Percentiles rank a stretch among this genome's conserved stretches.
These are phyloP conservation scores for Cicer chorassanicum DNA, from an alignment of 306 rosid genomes.

Conservation along the genomic window DNA sequence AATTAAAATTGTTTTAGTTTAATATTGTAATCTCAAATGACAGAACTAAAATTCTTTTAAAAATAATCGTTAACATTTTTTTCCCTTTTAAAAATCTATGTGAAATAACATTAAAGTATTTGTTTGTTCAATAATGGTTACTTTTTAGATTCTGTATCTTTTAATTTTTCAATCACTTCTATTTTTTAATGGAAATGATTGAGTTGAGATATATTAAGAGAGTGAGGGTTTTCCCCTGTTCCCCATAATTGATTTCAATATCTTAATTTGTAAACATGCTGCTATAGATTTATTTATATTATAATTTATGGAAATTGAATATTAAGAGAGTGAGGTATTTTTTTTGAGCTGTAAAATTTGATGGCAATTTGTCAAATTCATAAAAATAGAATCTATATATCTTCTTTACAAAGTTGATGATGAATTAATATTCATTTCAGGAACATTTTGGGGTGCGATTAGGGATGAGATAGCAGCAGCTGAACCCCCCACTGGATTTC, in stretches of 20 bases:
- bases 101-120: too few species aligned
- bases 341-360: slow-evolving; percentile 10
- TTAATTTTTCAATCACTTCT: background rate
- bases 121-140: background rate
- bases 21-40: too few species aligned
- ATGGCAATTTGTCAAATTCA: slow-evolving; percentile 23
- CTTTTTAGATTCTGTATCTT: background rate
- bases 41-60: too few species aligned
- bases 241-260: slow-evolving; percentile 9
- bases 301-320: slow-evolving; percentile 2
- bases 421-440: slow-evolving; percentile 47
- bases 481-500: slow-evolving; percentile 92
- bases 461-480: slow-evolving; percentile 62
- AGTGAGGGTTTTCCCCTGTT: slow-evolving; percentile 2
- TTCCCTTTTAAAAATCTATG: too few species aligned
- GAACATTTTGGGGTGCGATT: slow-evolving; percentile 78
- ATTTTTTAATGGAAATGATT: slow-evolving; percentile 6
- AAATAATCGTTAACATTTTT: too few species aligned
- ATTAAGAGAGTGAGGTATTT: too few species aligned
- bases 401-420: slow-evolving; percentile 8
- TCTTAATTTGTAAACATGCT: background rate
- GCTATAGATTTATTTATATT: background rate
- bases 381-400: background rate
- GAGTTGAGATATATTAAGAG: background rate
- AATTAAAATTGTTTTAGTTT: too few species aligned